Evolutionary conservation across 2,329 filamentous ascomycete genomes (phyloP), one percentile per base, ranked within the genome.

Genomic region (Aspergillus fumigatus): DNA sequence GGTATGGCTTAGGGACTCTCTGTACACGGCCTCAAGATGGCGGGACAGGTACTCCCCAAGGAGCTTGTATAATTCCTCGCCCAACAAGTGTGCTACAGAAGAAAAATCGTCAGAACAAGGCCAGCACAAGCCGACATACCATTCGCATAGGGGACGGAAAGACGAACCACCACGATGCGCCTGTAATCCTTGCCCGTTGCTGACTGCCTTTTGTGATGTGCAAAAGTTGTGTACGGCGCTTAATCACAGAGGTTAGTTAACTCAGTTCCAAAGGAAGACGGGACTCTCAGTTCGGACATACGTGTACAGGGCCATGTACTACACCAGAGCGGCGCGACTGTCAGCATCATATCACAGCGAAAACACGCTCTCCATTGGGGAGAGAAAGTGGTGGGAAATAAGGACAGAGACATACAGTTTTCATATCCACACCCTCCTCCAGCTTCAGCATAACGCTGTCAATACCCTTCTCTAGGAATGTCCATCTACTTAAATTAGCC

Each of bases 301-400:
- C 88, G 93, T 97, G 77, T 97, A 97, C 59, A 97, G 86, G 55
- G 90, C 91, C 93, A 97, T 97, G 77, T 97, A 97, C 81, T 88
- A 70, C 26, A 59, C 50, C 56, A 48, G 35, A 49, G 29, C 29
- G 56, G 59, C 50, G 41, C 23, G 57, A 56, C 52, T 27, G 59
- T 68, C 50, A 67, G 60, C 14, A 54, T 51, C 8, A 29, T 10
- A 29, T 32, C 8, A 35, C 50, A 53, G 26, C 25, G 29, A 48
- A 17, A n/a, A 29, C 6, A 32, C 47, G 6, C n/a, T 50, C 50
- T 23, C 25, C 59, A 58, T 41, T 27, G 26, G n/a, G 21, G 29
- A 3, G 9, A 40, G n/a, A 53, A 9, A 23, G 4, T 19, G 26
- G 26, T 47, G 38, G 17, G 49, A 40, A 4, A 54, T 51, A 52